Percentiles rank a stretch among this genome's conserved stretches.
Conservation (phyloP, 164 flowering plant species). For the Umbellularia californica region DNA sequence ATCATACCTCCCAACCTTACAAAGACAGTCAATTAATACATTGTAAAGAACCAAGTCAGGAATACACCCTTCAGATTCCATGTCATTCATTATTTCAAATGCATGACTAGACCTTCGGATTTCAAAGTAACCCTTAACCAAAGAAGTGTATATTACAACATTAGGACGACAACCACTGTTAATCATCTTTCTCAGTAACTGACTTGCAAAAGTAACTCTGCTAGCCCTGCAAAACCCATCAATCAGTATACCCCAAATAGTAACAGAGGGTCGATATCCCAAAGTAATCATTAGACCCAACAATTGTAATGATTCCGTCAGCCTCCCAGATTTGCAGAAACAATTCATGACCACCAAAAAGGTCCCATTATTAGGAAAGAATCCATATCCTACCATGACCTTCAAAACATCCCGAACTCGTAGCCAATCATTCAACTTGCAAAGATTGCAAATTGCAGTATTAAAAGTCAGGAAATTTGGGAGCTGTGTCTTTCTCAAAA, state of each 20-base stretch:
- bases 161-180: slow-evolving; percentile 43
- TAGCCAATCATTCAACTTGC: slow-evolving; percentile 35
- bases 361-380: slow-evolving; percentile 35
- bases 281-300: slow-evolving; percentile 40
- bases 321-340: slow-evolving; percentile 44
- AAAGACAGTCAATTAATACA: slow-evolving; percentile 47
- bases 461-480: slow-evolving; percentile 58
- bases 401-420: slow-evolving; percentile 26
- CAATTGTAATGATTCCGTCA: slow-evolving; percentile 43
- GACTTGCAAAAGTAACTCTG: slow-evolving; percentile 27
- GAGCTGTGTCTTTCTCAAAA: slow-evolving; percentile 25
- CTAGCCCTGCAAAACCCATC: slow-evolving; percentile 42
- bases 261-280: slow-evolving; percentile 37
- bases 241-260: slow-evolving; percentile 51
- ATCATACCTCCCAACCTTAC: slow-evolving; percentile 40
- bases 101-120: slow-evolving; percentile 28
- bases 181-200: slow-evolving; percentile 46
- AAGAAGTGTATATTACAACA: slow-evolving; percentile 55
- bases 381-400: slow-evolving; percentile 37
- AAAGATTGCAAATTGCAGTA: slow-evolving; percentile 47
- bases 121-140: slow-evolving; percentile 48
- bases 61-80: slow-evolving; percentile 31
- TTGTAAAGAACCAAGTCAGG: slow-evolving; percentile 58
- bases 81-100: slow-evolving; percentile 21
- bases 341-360: slow-evolving; percentile 41